These are phyloP conservation scores for Chenopodium formosanum DNA, from an alignment of 148 eudicot genomes.

Conservation along the genomic window DNA sequence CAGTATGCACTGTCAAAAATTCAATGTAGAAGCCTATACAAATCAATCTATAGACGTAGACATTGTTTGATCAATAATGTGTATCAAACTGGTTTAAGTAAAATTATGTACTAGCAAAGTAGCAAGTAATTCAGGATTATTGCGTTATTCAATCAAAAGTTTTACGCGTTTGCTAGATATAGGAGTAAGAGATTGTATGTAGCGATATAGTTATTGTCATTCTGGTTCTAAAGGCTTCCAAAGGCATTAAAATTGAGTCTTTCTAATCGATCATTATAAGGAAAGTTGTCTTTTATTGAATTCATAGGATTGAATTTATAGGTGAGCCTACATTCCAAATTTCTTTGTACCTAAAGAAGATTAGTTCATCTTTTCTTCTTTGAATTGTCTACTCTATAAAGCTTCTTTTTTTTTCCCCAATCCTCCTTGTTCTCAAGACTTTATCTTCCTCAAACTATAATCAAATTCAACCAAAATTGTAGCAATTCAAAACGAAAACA, in stretches of 20 bases:
- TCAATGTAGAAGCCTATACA: background rate
- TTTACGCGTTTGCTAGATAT: background rate
- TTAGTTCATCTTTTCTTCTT: background rate
- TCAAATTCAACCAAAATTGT: background rate
- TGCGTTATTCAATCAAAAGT: background rate
- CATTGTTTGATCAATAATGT: background rate
- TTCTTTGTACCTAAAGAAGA: too few relatives aligned
- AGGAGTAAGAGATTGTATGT: background rate
- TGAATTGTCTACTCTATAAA: background rate
- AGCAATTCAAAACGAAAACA: background rate
- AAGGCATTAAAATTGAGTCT: background rate
- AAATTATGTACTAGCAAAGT: background rate
- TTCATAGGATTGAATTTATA: too few relatives aligned
- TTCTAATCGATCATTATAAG: background rate
- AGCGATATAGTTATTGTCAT: too few relatives aligned
- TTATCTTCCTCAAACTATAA: too few relatives aligned
- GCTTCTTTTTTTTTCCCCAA: background rate
- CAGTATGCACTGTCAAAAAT: background rate
- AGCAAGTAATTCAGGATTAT: background rate
- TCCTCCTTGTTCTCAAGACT: background rate
- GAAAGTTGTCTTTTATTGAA: too few relatives aligned
- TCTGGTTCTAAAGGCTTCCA: background rate
- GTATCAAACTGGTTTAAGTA: too few relatives aligned
- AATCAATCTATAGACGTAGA: background rate
- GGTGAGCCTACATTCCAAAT: too few relatives aligned